Evolutionary conservation across 1,284 basidiomycete genomes (phyloP).

Genomic region (Fistulinella cinereoalba): DNA sequence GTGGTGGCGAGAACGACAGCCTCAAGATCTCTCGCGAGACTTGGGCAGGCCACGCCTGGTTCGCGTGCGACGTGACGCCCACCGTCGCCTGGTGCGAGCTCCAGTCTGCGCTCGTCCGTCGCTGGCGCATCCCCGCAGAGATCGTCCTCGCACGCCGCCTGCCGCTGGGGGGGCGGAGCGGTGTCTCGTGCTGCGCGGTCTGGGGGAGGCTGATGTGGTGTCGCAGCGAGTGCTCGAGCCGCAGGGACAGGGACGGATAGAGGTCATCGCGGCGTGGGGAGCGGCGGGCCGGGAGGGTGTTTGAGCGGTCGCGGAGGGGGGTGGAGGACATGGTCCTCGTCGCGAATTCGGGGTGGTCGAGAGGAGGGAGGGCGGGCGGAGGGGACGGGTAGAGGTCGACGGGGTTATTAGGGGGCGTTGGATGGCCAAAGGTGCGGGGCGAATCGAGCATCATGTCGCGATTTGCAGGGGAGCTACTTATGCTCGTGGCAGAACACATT

Average conservation of each 20-base stretch:
- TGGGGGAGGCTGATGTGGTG: slow-evolving; percentile 12
- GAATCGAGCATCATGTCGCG: slow-evolving; percentile 28
- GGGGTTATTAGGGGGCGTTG: slow-evolving; percentile 31
- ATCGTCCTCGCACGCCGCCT: slow-evolving; percentile 25
- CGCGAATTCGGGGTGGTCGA: slow-evolving; percentile 46
- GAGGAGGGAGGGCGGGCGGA: slow-evolving; percentile 49
- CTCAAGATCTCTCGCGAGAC: slow-evolving; percentile 44
- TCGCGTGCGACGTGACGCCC: slow-evolving; percentile 31
- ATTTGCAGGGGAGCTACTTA: slow-evolving; percentile 24
- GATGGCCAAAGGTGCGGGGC: slow-evolving; percentile 40
- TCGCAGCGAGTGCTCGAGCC: slow-evolving; percentile 19
- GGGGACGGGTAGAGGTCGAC: slow-evolving; percentile 27
- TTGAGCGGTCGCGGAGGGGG: slow-evolving; percentile 24
- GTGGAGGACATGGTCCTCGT: slow-evolving; percentile 7
- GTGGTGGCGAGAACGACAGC: too few species aligned
- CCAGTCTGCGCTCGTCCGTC: slow-evolving; percentile 45
- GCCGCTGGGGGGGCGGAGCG: neutral
- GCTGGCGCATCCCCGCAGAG: slow-evolving; percentile 13
- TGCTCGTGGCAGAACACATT: slow-evolving; percentile 15
- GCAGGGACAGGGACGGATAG: slow-evolving; percentile 26
- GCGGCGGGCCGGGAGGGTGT: slow-evolving; percentile 21
- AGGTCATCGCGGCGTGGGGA: slow-evolving; percentile 20
- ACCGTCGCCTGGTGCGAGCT: slow-evolving; percentile 37
- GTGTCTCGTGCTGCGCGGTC: slow-evolving; percentile 6
- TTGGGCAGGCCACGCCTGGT: slow-evolving; percentile 42